Evolutionary conservation across 2,329 filamentous ascomycete genomes (phyloP).

Genomic region (Fusarium foetens): DNA sequence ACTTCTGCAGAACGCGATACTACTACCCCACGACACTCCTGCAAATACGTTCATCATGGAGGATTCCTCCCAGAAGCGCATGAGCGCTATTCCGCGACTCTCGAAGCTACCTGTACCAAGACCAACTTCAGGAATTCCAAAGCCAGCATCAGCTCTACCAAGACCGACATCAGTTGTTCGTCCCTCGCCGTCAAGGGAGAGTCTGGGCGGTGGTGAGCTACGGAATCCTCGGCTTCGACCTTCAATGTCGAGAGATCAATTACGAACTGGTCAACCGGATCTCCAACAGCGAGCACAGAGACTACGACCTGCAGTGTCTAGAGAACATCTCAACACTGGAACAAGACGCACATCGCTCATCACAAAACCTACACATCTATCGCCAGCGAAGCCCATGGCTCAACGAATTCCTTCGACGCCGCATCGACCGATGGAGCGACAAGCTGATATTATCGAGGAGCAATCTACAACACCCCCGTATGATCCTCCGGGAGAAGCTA

Average conservation of each 20-base stretch:
- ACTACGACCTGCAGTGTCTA: slow-evolving; percentile 53
- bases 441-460: slow-evolving; percentile 38
- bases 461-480: slow-evolving; percentile 40
- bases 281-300: slow-evolving; percentile 52
- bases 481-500: slow-evolving; percentile 39
- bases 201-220: slow-evolving; percentile 46
- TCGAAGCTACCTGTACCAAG: slow-evolving; percentile 53
- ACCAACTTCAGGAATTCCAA: slow-evolving; percentile 48
- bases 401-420: slow-evolving; percentile 37
- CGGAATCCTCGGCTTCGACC: slow-evolving; percentile 55
- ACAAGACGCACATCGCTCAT: slow-evolving; percentile 37
- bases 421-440: slow-evolving; percentile 28
- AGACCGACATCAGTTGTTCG: slow-evolving; percentile 46
- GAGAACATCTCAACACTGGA: slow-evolving; percentile 50
- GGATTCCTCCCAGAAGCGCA: slow-evolving; percentile 49
- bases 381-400: slow-evolving; percentile 28
- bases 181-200: slow-evolving; percentile 46
- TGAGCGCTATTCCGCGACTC: slow-evolving; percentile 50
- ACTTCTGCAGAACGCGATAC: not conserved
- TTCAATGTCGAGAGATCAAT: slow-evolving; percentile 54
- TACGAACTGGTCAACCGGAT: slow-evolving; percentile 42
- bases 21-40: not conserved
- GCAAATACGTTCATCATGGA: slow-evolving; percentile 44
- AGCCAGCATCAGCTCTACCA: slow-evolving; percentile 41
- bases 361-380: slow-evolving; percentile 25